A percentile compares a stretch with the other conserved stretches of the same genome.
Conservation (phyloP, 1,284 basidiomycete species). For the Lentinus polychrous region DNA sequence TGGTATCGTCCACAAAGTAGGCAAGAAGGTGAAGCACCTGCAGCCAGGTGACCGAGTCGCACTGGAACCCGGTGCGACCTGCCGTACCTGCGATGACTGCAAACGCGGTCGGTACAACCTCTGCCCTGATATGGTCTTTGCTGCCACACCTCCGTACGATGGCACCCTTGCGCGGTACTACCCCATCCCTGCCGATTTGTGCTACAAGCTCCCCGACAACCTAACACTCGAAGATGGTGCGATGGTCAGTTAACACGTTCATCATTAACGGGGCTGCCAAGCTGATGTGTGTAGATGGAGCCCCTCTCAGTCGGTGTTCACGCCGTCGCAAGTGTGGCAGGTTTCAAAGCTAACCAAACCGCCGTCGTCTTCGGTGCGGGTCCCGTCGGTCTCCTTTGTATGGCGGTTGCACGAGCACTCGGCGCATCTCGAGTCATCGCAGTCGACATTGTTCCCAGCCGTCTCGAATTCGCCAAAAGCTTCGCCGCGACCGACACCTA, state of each 20-base stretch:
- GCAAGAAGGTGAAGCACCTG: slow-evolving; percentile 62
- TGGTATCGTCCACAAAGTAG: slow-evolving; percentile 57
- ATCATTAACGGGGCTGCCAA: background rate
- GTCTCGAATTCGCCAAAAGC: slow-evolving; percentile 81
- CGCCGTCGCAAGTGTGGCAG: slow-evolving; percentile 74
- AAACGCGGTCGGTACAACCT: slow-evolving; percentile 78
- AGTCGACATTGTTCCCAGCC: slow-evolving; percentile 77
- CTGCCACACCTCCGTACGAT: slow-evolving; percentile 86
- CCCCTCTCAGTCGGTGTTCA: slow-evolving; percentile 92
- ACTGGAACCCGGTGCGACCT: slow-evolving; percentile 77
- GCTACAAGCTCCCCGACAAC: slow-evolving; percentile 66
- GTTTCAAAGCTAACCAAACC: slow-evolving; percentile 65
- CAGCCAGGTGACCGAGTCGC: slow-evolving; percentile 85
- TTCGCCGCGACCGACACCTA: slow-evolving; percentile 88
- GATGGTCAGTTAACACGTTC: slow-evolving; percentile 41
- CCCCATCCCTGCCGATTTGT: slow-evolving; percentile 66
- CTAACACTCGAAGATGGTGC: slow-evolving; percentile 80
- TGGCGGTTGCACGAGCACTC: slow-evolving; percentile 88
- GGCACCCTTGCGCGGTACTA: slow-evolving; percentile 85
- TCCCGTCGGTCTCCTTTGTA: slow-evolving; percentile 87
- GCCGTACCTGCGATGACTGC: slow-evolving; percentile 67
- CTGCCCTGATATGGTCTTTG: slow-evolving; percentile 76
- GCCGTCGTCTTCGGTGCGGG: slow-evolving; percentile 86
- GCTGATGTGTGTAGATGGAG: slow-evolving; percentile 61
- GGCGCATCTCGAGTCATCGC: slow-evolving; percentile 79